phyloP scores from a whole-genome alignment of 139 green algal genomes.

The Diplosphaera chodatii region DNA sequence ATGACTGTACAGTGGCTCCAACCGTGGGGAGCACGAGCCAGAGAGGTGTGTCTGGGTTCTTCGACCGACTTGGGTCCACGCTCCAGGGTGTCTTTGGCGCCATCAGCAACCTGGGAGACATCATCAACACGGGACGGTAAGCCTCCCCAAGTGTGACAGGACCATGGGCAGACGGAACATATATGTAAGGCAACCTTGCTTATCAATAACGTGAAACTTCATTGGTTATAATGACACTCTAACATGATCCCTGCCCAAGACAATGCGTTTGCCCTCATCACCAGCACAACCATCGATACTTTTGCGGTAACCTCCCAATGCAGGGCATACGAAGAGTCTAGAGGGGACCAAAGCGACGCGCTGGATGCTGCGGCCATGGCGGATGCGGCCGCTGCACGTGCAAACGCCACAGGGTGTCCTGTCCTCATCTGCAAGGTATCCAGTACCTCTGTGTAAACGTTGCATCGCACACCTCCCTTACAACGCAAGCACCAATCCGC shows the following conservation, averaged over 20 bases:
- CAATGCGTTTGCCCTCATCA: too few species aligned
- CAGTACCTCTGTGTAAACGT: too few species aligned
- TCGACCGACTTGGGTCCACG: not conserved
- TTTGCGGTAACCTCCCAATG: not conserved
- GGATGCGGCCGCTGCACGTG: not conserved
- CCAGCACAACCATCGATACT: too few species aligned
- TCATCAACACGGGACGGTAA: not conserved
- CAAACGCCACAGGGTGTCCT: not conserved
- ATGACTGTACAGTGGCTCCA: too few species aligned
- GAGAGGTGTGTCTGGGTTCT: not conserved
- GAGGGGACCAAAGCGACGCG: not conserved
- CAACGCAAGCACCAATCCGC: not conserved
- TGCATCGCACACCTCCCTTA: too few species aligned
- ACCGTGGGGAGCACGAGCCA: not conserved
- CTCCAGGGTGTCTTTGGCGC: not conserved
- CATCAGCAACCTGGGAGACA: not conserved
- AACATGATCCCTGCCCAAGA: too few species aligned
- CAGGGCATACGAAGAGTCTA: not conserved
- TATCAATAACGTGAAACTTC: too few species aligned
- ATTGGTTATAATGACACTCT: too few species aligned
- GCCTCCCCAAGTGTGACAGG: not conserved
- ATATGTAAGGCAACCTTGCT: too few species aligned
- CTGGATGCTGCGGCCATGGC: not conserved
- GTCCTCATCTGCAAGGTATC: not conserved
- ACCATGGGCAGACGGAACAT: too few species aligned